A percentile compares a stretch with the other conserved stretches of the same genome.
These are phyloP conservation scores for Schoenoplectus tabernaemontani DNA, from an alignment of 202 grass and related monocot genomes.

Conservation along the genomic window DNA sequence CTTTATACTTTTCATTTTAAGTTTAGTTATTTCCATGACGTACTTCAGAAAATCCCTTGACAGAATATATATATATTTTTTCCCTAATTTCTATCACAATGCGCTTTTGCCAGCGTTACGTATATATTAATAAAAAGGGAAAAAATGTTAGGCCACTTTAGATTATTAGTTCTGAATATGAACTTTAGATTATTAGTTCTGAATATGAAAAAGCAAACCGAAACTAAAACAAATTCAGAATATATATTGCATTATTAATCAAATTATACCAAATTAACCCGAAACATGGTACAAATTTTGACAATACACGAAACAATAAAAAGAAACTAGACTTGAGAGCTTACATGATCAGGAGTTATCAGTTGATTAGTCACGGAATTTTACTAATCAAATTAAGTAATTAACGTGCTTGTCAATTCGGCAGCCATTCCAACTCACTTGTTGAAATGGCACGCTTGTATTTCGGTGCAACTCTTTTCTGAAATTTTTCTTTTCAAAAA, in stretches of 20 bases:
- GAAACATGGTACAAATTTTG: background rate
- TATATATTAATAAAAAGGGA: too few relatives aligned
- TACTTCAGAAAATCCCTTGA: background rate
- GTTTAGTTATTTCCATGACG: background rate
- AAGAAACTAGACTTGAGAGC: background rate
- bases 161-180: too few relatives aligned
- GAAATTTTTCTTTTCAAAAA: background rate
- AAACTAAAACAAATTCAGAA: background rate
- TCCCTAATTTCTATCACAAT: too few relatives aligned
- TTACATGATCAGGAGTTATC: background rate
- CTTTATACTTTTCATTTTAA: background rate
- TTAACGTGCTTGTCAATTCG: background rate
- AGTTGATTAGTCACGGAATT: background rate
- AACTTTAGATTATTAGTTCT: too few relatives aligned
- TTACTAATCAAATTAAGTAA: background rate
- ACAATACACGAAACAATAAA: too few relatives aligned
- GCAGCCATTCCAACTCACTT: background rate
- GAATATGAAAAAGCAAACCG: background rate
- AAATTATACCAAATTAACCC: background rate
- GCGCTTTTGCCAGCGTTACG: too few relatives aligned
- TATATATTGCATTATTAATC: background rate
- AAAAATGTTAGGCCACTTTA: background rate
- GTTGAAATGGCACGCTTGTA: background rate
- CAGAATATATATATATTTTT: background rate
- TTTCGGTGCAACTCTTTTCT: background rate